Base-by-base conservation (phyloP, 345 rosid genomes). In the Sapria himalayana region DNA sequence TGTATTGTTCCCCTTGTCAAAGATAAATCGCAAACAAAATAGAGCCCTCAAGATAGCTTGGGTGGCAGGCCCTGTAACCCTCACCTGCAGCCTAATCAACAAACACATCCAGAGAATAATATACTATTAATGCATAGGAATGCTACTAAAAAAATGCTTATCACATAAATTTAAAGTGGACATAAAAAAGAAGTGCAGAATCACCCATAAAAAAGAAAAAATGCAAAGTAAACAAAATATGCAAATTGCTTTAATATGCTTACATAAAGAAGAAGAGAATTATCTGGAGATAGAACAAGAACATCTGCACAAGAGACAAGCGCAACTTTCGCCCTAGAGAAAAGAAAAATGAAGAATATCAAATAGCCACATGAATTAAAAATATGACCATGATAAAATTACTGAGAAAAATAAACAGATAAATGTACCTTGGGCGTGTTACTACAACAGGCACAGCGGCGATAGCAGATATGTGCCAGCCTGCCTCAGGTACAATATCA, bases 401-500 rank as follows among this genome's bases (percentile, higher is more conserved):
- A 45, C 19, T 31, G 33, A 36, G 31, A 15, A 49, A 15, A 38
- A 15, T 22, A n/a, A n/a, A n/a, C n/a, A n/a, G n/a, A 15, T 31
- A 36, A 52, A 45, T 50, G 63, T 55, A 89, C 98, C 82, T 59
- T 43, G 81, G 85, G 32, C 70, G 93, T 37, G 93, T 82, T 43
- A 82, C 89, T 51, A 48, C 48, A 52, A 82, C 85, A 43, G 93
- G 81, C 25, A 74, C 85, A 45, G 98, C 94, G 51, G 91, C 73
- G 65, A 79, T 57, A 36, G 98, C 82, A 35, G 93, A 60, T 41
- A 78, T 67, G 61, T 73, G 76, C 98, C 94, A 76, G 74, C 91
- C 72, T 76, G 70, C 61, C 56, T 78, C 85, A 27, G 92, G 91
- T 58, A 74, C 74, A 53, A 76, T 54, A 48, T 86, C 91, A 46